Conservation (phyloP, 2,329 filamentous ascomycete genomes). For the Hirsutella thompsonii region DNA sequence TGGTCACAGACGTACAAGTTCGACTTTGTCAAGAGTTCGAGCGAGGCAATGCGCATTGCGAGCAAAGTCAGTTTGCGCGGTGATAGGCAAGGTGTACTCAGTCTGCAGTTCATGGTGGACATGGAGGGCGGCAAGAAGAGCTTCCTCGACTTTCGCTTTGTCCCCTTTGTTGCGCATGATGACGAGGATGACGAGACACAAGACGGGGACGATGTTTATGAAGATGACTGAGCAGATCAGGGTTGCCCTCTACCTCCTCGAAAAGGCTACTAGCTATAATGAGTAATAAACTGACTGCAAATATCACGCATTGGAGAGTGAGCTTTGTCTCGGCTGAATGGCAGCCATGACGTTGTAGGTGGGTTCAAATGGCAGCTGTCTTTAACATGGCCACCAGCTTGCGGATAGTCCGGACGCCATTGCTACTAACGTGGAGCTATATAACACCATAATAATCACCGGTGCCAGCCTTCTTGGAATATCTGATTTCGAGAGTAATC, state of each 20-base stretch:
- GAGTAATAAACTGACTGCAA: too few relatives aligned
- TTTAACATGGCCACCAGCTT: too few relatives aligned
- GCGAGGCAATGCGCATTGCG: conserved; percentile 83
- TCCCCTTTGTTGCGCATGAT: conserved; percentile 56
- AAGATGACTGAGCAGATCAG: background rate
- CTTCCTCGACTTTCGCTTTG: conserved; percentile 74
- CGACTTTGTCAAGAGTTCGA: conserved; percentile 69
- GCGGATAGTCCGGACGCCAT: too few relatives aligned
- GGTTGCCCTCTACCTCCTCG: background rate
- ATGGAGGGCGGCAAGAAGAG: conserved; percentile 56
- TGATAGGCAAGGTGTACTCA: conserved; percentile 81
- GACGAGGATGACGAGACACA: conserved; percentile 17
- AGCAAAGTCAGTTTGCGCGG: conserved; percentile 86
- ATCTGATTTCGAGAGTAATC: too few relatives aligned
- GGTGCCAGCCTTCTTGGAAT: too few relatives aligned
- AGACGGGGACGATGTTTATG: background rate
- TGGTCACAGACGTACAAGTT: conserved; percentile 75
- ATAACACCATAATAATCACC: too few relatives aligned
- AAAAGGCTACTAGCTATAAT: too few relatives aligned
- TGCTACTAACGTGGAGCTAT: too few relatives aligned
- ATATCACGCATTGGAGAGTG: too few relatives aligned
- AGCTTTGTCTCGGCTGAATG: too few relatives aligned
- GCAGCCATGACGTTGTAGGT: too few relatives aligned
- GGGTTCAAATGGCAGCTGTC: too few relatives aligned
- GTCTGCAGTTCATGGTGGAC: conserved; percentile 93